Percentiles rank a stretch among this genome's conserved stretches.
phyloP scores from a whole-genome alignment of 176 grass and related monocot species.

The Aegilops tauschii region DNA sequence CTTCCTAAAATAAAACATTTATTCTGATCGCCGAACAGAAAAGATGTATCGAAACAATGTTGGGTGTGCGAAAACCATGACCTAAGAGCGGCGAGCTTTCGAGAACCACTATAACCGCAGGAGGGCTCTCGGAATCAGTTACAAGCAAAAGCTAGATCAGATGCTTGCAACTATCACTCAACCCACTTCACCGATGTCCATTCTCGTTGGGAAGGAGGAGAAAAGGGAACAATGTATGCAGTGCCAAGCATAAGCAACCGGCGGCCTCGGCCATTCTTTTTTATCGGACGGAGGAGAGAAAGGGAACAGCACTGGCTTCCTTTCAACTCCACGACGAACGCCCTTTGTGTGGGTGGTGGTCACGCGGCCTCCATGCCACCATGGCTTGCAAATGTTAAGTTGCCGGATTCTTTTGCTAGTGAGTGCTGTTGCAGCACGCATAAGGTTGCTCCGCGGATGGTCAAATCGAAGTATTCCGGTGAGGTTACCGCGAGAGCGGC shows the following conservation, averaged over 20 bases:
- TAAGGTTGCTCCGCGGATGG: not conserved
- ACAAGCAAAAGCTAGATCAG: not conserved
- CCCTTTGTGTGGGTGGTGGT: conserved; percentile 3
- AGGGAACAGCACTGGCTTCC: not conserved
- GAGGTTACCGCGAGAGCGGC: not conserved
- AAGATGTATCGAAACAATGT: not conserved
- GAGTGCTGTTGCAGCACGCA: conserved; percentile 20
- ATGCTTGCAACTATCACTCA: not conserved
- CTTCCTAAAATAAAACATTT: too few species aligned
- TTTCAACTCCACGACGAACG: not conserved
- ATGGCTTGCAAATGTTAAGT: not conserved
- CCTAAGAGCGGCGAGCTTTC: not conserved
- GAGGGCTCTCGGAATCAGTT: not conserved
- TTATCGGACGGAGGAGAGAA: not conserved
- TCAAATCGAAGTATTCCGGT: not conserved
- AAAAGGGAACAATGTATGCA: not conserved
- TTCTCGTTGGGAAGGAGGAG: not conserved
- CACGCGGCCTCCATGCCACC: conserved; percentile 7
- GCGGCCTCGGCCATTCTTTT: not conserved
- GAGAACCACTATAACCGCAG: not conserved
- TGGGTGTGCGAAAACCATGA: not conserved
- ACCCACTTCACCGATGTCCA: not conserved
- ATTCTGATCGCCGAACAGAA: not conserved
- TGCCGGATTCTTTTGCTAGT: not conserved
- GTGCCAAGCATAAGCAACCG: not conserved